Evolutionary conservation across 1,284 basidiomycete genomes (phyloP), one percentile per base, ranked within the genome.

Genomic region (Leccinum discolor): DNA sequence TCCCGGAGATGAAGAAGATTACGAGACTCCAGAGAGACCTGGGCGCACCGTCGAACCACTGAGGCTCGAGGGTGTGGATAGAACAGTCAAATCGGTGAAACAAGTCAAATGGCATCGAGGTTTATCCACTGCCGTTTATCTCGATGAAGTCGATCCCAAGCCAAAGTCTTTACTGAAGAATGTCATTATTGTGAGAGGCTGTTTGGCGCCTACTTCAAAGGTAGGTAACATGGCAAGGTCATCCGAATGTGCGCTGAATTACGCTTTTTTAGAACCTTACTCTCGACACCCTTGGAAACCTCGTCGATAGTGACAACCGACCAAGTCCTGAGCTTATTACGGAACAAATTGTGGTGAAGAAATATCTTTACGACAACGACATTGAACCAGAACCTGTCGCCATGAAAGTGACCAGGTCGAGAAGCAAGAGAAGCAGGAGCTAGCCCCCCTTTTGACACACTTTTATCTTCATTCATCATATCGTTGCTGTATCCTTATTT

Each of bases 1-100:
- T 10, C 86, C 92, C 5, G 92, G 93, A 2, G 93, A 95, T 18
- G 92, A 93, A 44, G 92, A 91, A 70, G 93, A 94, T 69, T 95
- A 92, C 71, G 83, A 84, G 72, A 90, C 89, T 2, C 92, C 88
- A 0, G 80, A 80, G 60, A 79, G 79, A 66, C 74, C 82, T 26
- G 80, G 81, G 44, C 78, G 76, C 64, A 74, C 75, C 56, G 65
- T 75, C 47, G 80, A 78, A 66, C 78, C 79, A 63, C 70, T 77
- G 62, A 76, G 78, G 65, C 74, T 82, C 63, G 81, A 78, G 21
- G 74, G 76, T 61, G 71, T 78, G 61, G 68, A 70, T 72, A 80
- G 80, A 59, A 79, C 77, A 5, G 76, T 67, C 57, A 73, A 73
- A 65, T 76, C 80, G 60, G 79, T 78, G 71, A 87, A 87, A 73